Base-by-base conservation (phyloP, 1,284 basidiomycete species). In the Ustilago esculenta region DNA sequence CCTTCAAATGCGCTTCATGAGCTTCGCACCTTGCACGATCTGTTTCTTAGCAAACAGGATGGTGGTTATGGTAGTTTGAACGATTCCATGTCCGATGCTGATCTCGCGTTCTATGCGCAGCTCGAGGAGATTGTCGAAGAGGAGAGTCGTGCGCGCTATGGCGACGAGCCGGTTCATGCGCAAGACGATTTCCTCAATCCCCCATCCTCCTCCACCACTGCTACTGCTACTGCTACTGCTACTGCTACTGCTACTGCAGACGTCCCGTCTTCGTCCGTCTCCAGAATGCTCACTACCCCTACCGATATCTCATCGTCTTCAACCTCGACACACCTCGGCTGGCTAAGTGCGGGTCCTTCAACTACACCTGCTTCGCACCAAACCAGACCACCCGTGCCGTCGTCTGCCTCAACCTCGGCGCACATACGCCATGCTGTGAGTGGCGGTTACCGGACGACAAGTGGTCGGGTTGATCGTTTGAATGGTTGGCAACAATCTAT, bases 81-180 rank as follows among this genome's bases (percentile, higher is more conserved):
- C 23, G 51, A 55, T 3, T 39, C 60, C 35, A 73, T 75, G 71
- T 72, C 67, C 47, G 63, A 64, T 3, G 64, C 67, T 23, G 73
- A 75, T 25, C 54, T 58, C 32, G 58, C 58, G 32, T 76, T 76
- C 41, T 76, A 76, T 32, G 55, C 57, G 5, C 69, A 74, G 54
- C 61, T 76, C 35, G 73, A 76, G 23, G 69, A 72, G 53, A 74
- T 77, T 35, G 76, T 77, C 25, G 56, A 57, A 23, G 75, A 75
- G 33, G 66, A 70, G 46, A 66, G 54, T 27, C 43, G 50, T 23
- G 70, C 61, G 20, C 55, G 72, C 5, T 72, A 72, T 25, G 72
- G 72, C 18, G 68, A 69, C 36, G 57, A 56, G 36, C 23, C 46
- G 17, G 46, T 43, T 17, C 12, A 55, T 25, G 44, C 56, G 10